Evolutionary conservation across 2,329 filamentous ascomycete genomes (phyloP).

Genomic region (Cercospora sojina): DNA sequence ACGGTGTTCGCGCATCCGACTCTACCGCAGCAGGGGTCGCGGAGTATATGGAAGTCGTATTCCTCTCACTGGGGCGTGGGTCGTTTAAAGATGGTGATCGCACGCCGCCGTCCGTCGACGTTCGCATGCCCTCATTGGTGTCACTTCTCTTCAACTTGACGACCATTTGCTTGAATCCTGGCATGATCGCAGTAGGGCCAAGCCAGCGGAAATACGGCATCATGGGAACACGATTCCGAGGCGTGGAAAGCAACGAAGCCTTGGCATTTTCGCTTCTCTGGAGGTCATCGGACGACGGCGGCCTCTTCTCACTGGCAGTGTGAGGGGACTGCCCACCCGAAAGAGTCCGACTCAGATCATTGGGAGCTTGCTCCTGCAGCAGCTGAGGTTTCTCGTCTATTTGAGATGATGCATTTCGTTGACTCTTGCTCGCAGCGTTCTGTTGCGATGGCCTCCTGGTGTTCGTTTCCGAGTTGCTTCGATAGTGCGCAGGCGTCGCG

Average conservation of each 20-base stretch:
- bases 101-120: constrained; percentile 47
- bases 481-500: constrained; percentile 17
- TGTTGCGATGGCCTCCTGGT: constrained; percentile 9
- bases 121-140: constrained; percentile 60
- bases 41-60: constrained; percentile 26
- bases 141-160: constrained; percentile 69
- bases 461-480: constrained; percentile 21
- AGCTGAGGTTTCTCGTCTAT: neutral
- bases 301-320: constrained; percentile 6
- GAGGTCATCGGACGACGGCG: constrained; percentile 12
- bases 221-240: constrained; percentile 50
- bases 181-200: constrained; percentile 85
- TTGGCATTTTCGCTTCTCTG: constrained; percentile 16
- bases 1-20: constrained; percentile 45
- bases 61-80: constrained; percentile 20
- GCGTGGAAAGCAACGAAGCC: constrained; percentile 35
- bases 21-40: constrained; percentile 33
- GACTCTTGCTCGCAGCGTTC: constrained; percentile 5
- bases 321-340: constrained; percentile 20
- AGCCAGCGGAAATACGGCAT: constrained; percentile 92
- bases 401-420: neutral
- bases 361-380: constrained; percentile 1
- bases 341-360: constrained; percentile 16
- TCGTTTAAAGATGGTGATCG: constrained; percentile 33
- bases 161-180: constrained; percentile 91